Conservation (phyloP, 805 yeast species). For the Metschnikowia sp. region DNA sequence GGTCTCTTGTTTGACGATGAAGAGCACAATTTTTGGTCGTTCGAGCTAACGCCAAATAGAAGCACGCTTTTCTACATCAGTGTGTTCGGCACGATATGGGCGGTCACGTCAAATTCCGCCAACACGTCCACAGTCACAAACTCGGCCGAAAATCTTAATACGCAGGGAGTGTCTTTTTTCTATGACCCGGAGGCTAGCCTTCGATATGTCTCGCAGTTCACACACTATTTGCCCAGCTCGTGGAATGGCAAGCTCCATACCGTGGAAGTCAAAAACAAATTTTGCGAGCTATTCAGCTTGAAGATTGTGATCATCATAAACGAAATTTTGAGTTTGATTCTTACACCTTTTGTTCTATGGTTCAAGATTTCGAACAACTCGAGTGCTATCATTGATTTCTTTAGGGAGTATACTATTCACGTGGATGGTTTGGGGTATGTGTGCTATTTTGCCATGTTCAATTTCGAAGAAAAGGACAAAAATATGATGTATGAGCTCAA, state of each 20-base stretch:
- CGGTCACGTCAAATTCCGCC: slow-evolving; percentile 69
- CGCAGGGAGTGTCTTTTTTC: slow-evolving; percentile 40
- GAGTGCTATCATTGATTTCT: slow-evolving; percentile 81
- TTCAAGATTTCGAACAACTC: slow-evolving; percentile 70
- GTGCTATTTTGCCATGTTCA: slow-evolving; percentile 91
- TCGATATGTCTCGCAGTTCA: slow-evolving; percentile 73
- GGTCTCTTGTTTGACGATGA: slow-evolving; percentile 87
- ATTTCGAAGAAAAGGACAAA: slow-evolving; percentile 59
- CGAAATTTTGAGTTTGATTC: slow-evolving; percentile 75
- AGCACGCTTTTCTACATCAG: slow-evolving; percentile 87
- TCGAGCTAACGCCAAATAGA: slow-evolving; percentile 78
- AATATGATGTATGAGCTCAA: slow-evolving; percentile 38
- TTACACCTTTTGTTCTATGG: slow-evolving; percentile 91
- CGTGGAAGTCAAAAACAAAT: slow-evolving; percentile 77
- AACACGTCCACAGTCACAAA: slow-evolving; percentile 19
- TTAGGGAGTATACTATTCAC: slow-evolving; percentile 83
- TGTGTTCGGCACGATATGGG: slow-evolving; percentile 83
- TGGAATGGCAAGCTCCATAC: slow-evolving; percentile 90
- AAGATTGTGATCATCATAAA: slow-evolving; percentile 65
- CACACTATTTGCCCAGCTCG: slow-evolving; percentile 83
- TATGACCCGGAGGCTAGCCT: slow-evolving; percentile 92
- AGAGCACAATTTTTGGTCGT: slow-evolving; percentile 67
- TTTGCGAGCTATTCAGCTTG: slow-evolving; percentile 73
- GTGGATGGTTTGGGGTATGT: slow-evolving; percentile 95
- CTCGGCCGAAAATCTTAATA: slow-evolving; percentile 23